phyloP scores from a whole-genome alignment of 1,284 basidiomycete genomes.

The Rhodotorula sp. region DNA sequence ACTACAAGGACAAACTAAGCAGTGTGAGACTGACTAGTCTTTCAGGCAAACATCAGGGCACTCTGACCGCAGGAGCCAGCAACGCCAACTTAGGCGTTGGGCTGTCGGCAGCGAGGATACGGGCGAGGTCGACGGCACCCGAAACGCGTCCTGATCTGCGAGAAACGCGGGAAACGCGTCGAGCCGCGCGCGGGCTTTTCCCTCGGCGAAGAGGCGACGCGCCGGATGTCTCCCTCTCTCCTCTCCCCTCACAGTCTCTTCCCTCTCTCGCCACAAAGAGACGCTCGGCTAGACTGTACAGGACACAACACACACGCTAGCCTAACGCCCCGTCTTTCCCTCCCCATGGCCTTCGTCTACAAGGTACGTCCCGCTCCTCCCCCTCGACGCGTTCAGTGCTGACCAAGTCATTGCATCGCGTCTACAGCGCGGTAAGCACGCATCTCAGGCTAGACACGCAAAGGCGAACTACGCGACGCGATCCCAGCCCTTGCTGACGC shows the following conservation, averaged over 20 bases:
- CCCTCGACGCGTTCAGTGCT: neutral
- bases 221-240: neutral
- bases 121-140: too few relatives aligned
- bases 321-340: neutral
- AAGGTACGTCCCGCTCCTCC: conserved; percentile 28
- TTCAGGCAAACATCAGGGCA: too few relatives aligned
- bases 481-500: too few relatives aligned
- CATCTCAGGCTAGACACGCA: neutral
- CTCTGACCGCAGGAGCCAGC: too few relatives aligned
- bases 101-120: too few relatives aligned
- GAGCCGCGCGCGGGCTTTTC: conserved; percentile 5
- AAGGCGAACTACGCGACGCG: too few relatives aligned
- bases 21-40: too few relatives aligned
- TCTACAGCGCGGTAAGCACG: conserved; percentile 32
- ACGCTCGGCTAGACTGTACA: conserved; percentile 2
- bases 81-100: too few relatives aligned
- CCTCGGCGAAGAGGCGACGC: neutral
- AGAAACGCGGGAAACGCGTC: neutral
- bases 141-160: too few relatives aligned
- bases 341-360: conserved; percentile 41
- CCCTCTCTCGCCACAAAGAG: neutral
- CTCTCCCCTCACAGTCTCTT: neutral
- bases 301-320: too few relatives aligned
- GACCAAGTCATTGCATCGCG: neutral
- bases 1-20: too few relatives aligned